A percentile compares a stretch with the other conserved stretches of the same genome.
Conservation (phyloP, 495 filamentous ascomycete genomes). For the Collariella sp. region DNA sequence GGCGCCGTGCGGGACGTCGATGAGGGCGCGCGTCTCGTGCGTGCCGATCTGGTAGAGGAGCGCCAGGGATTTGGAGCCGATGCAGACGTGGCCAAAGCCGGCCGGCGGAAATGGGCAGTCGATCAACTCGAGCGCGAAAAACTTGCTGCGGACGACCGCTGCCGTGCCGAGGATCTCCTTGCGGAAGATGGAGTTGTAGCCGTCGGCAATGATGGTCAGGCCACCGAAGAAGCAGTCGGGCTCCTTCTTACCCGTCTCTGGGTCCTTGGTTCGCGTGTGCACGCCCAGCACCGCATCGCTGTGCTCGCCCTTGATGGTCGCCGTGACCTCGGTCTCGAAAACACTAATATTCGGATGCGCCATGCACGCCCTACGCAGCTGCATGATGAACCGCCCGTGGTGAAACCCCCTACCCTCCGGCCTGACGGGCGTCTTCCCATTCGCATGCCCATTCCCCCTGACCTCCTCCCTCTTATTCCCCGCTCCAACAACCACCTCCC, state of each 20-base stretch:
- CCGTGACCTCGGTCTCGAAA: conserved; percentile 62
- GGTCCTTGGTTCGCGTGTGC: conserved; percentile 51
- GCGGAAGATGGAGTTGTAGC: conserved; percentile 88
- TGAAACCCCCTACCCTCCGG: conserved; percentile 70
- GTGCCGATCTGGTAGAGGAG: conserved; percentile 96
- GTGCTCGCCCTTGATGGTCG: conserved; percentile 50
- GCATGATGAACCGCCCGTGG: conserved; percentile 75
- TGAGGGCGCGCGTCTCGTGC: conserved; percentile 80
- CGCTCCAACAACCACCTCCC: conserved; percentile 13
- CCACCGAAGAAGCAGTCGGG: conserved; percentile 69
- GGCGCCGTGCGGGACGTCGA: conserved; percentile 79
- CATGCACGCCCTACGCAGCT: conserved; percentile 59
- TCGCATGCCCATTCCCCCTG: conserved; percentile 11
- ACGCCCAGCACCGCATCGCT: conserved; percentile 65
- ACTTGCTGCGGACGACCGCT: conserved; percentile 69
- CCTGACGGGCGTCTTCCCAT: conserved; percentile 14
- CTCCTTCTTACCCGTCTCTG: conserved; percentile 48
- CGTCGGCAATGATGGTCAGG: conserved; percentile 85
- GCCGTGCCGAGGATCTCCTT: conserved; percentile 62
- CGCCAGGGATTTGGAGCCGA: conserved; percentile 69
- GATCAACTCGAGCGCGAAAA: conserved; percentile 86
- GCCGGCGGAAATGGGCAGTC: conserved; percentile 69
- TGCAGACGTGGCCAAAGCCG: conserved; percentile 76
- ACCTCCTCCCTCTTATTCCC: not conserved
- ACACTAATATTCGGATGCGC: conserved; percentile 62